These are phyloP conservation scores for Miamiensis avidus DNA, from an alignment of 169 alveolate species.

Conservation along the genomic window DNA sequence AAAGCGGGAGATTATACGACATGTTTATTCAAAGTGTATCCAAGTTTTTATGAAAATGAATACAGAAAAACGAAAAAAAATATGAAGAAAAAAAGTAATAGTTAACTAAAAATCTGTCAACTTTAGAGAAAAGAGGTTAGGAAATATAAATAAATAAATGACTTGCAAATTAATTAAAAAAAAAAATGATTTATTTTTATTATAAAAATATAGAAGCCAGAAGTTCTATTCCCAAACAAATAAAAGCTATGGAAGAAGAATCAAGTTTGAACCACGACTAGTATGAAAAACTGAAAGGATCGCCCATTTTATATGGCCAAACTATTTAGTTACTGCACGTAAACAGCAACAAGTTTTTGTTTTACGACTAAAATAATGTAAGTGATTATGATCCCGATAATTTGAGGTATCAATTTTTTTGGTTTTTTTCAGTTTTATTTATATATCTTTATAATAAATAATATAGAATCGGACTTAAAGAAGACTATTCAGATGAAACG, in stretches of 20 bases:
- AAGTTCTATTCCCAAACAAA: constrained; percentile 35
- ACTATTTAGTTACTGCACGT: constrained; percentile 40
- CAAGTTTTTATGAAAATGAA: constrained; percentile 34
- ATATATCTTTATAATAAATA: neutral
- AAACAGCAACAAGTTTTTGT: constrained; percentile 36
- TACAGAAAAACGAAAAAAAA: constrained; percentile 28
- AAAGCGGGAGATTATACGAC: constrained; percentile 23
- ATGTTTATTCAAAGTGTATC: constrained; percentile 39
- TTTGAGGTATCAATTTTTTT: neutral
- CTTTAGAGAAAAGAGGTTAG: constrained; percentile 28
- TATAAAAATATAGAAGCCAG: constrained; percentile 27
- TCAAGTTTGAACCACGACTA: constrained; percentile 34
- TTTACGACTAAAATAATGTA: constrained; percentile 38
- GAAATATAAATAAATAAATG: no score
- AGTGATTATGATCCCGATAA: constrained; percentile 40
- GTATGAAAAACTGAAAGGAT: constrained; percentile 43
- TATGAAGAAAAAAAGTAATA: constrained; percentile 28
- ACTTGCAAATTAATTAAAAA: no score
- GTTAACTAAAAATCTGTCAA: constrained; percentile 14
- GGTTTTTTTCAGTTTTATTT: neutral
- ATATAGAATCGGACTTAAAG: constrained; percentile 9
- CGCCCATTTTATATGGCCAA: constrained; percentile 42
- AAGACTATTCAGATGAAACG: constrained; percentile 47
- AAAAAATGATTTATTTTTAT: no score
- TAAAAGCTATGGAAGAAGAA: constrained; percentile 46